Evolutionary conservation across 768 basidiomycete species (phyloP).

Genomic region (Kwoniella sp.): DNA sequence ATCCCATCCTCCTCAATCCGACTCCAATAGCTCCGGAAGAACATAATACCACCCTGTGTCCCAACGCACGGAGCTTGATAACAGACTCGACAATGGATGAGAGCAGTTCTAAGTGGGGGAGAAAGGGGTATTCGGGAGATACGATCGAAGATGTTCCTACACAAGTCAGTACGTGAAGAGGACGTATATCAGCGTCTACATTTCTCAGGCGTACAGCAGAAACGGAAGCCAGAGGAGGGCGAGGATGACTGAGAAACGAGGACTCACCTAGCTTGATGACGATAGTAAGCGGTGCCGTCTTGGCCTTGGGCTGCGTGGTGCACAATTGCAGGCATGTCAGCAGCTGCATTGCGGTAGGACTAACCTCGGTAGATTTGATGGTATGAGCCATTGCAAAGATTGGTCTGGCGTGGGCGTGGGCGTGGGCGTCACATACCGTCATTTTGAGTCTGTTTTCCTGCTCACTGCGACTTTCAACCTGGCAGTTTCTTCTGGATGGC

Average conservation of each 20-base stretch:
- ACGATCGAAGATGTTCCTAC: slow-evolving; percentile 95
- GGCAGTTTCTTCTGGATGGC: too few relatives aligned
- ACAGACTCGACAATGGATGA: slow-evolving; percentile 92
- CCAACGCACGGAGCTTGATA: slow-evolving; percentile 70
- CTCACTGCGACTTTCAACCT: background rate
- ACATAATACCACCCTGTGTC: slow-evolving; percentile 93
- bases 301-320: slow-evolving; percentile 13
- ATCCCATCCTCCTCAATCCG: slow-evolving; percentile 85
- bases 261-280: slow-evolving; percentile 79
- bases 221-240: background rate
- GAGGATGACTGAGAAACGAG: slow-evolving; percentile 10
- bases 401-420: too few relatives aligned
- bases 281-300: slow-evolving; percentile 61
- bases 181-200: too few relatives aligned
- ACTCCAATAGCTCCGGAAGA: slow-evolving; percentile 98
- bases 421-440: slow-evolving; percentile 10
- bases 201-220: background rate
- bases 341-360: background rate
- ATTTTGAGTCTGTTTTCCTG: slow-evolving; percentile 3
- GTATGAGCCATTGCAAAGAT: too few relatives aligned
- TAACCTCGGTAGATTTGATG: too few relatives aligned
- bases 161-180: too few relatives aligned
- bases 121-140: slow-evolving; percentile 80
- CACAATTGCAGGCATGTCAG: slow-evolving; percentile 2
- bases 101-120: slow-evolving; percentile 84